Conservation (phyloP, 2,329 filamentous ascomycete genomes). For the Aureobasidium sp. region DNA sequence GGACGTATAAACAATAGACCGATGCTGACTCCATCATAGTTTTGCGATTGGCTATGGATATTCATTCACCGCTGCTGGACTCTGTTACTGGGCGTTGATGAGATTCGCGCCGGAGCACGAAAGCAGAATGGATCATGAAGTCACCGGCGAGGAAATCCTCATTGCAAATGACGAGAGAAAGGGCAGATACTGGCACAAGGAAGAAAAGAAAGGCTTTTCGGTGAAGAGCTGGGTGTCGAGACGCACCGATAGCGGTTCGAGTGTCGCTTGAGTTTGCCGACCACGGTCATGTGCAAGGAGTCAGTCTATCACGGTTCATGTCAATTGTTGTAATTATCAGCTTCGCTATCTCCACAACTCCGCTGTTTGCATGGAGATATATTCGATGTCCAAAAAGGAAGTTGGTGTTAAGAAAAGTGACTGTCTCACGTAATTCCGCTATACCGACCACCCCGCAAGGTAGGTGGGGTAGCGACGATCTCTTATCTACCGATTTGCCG, state of each 20-base stretch:
- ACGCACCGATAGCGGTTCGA: not conserved
- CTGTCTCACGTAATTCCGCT: not conserved
- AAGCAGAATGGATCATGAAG: constrained; percentile 1
- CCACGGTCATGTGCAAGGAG: no score
- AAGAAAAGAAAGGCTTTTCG: constrained; percentile 7
- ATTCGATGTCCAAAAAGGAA: no score
- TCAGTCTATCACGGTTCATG: no score
- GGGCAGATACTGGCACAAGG: not conserved
- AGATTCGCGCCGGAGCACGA: not conserved
- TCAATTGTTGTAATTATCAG: no score
- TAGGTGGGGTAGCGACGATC: not conserved
- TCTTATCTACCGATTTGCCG: constrained; percentile 1
- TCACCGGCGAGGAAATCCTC: not conserved
- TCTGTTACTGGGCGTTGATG: constrained; percentile 10
- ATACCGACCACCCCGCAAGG: constrained; percentile 14
- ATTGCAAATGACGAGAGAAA: constrained; percentile 3
- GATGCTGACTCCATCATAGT: not conserved
- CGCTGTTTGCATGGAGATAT: no score
- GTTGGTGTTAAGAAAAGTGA: not conserved
- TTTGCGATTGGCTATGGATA: not conserved
- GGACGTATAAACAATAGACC: no score
- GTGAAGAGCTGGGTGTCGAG: not conserved
- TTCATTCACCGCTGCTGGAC: not conserved
- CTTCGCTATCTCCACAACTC: no score
- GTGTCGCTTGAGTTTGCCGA: not conserved